These are phyloP conservation scores for Stagonosporopsis rhizophila DNA, from an alignment of 2,329 filamentous ascomycete genomes.

Conservation along the genomic window DNA sequence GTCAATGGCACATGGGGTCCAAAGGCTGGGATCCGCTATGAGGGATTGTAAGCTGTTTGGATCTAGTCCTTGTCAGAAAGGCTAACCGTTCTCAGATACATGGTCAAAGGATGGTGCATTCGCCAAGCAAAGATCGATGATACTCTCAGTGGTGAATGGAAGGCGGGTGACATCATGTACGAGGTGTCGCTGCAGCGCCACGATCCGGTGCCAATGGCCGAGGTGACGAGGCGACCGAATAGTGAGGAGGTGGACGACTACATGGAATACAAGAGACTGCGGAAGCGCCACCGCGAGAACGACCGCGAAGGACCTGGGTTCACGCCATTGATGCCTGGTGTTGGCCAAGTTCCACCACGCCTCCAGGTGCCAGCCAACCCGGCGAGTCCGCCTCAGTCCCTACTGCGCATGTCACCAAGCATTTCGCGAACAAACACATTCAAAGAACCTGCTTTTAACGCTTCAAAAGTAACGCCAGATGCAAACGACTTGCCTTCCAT, in stretches of 20 bases:
- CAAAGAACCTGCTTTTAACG: slow-evolving; percentile 19
- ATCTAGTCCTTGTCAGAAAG: neutral
- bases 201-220: slow-evolving; percentile 44
- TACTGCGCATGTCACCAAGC: slow-evolving; percentile 3
- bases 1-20: slow-evolving; percentile 55
- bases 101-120: slow-evolving; percentile 52
- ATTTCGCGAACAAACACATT: slow-evolving; percentile 15
- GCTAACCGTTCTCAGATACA: slow-evolving; percentile 26
- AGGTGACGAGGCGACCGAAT: slow-evolving; percentile 50
- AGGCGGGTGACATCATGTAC: slow-evolving; percentile 44
- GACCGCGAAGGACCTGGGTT: slow-evolving; percentile 14
- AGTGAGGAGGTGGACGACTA: slow-evolving; percentile 58
- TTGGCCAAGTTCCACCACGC: neutral
- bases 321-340: neutral
- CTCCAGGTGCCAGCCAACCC: neutral
- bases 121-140: slow-evolving; percentile 31
- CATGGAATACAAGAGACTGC: slow-evolving; percentile 55
- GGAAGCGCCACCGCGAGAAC: slow-evolving; percentile 30
- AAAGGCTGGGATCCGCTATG: slow-evolving; percentile 56
- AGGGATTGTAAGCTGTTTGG: slow-evolving; percentile 54
- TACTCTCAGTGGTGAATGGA: slow-evolving; percentile 22
- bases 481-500: neutral
- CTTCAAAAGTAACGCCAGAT: neutral
- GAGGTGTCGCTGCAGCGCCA: slow-evolving; percentile 50
- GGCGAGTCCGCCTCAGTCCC: neutral